phyloP scores from a whole-genome alignment of 2,329 filamentous ascomycete species.

The Huntiella abstrusa region DNA sequence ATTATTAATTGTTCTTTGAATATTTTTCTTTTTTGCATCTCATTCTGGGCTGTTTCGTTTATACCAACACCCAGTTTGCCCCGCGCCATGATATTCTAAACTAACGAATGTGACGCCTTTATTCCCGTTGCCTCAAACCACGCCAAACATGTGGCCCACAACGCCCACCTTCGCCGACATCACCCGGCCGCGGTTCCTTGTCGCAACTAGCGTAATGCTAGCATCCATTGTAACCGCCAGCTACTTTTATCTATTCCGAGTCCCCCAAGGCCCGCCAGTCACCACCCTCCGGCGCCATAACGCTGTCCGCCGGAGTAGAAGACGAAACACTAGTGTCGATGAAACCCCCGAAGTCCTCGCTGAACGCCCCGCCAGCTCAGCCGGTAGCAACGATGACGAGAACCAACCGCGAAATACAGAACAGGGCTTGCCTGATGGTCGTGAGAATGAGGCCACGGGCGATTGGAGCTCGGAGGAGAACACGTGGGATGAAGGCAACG shows the following conservation, averaged over 20 bases:
- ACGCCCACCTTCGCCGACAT: constrained; percentile 34
- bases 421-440: constrained; percentile 16
- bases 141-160: constrained; percentile 25
- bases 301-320: constrained; percentile 30
- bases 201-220: constrained; percentile 33
- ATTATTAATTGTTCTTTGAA: not conserved
- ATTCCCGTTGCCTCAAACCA: not conserved
- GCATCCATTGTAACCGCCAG: constrained; percentile 36
- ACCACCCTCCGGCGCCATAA: constrained; percentile 43
- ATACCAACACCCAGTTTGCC: not conserved
- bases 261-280: constrained; percentile 11
- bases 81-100: constrained; percentile 8
- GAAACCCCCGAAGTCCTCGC: no score
- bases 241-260: constrained; percentile 23
- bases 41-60: not conserved
- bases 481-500: constrained; percentile 15
- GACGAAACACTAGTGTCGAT: no score
- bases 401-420: constrained; percentile 13
- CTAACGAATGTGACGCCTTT: not conserved
- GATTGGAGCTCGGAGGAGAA: constrained; percentile 14
- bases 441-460: constrained; percentile 19
- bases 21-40: not conserved
- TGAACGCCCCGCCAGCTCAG: not conserved
- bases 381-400: not conserved
- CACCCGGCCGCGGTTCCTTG: constrained; percentile 33